Percentiles rank a stretch among this genome's conserved stretches.
Conservation (phyloP, 306 rosid species). For the Prunus persica region Prunus_persica_NCBIv2 NC_034011.1:6942001-6942500, state of each 20-base stretch:
- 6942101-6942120: not conserved
- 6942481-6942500: conserved; percentile 59
- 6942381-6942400: conserved; percentile 42
- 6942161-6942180: not conserved
- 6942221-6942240: not conserved
- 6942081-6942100: not conserved
- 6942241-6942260: not conserved
- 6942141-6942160: not conserved
- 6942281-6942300: not conserved
- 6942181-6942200: not conserved
- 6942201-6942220: not conserved
- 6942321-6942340: conserved; percentile 26
- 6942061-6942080: not conserved
- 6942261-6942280: not conserved
- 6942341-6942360: conserved; percentile 29
- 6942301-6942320: conserved; percentile 1
- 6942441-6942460: conserved; percentile 33
- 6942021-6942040: no score
- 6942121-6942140: no score
- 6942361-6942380: conserved; percentile 34
- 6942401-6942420: conserved; percentile 34
- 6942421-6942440: conserved; percentile 38
- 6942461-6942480: conserved; percentile 99
- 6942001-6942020: no score
- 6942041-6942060: no score